phyloP scores from a whole-genome alignment of 805 yeast species.

The Zygosaccharomyces rouxii region DNA sequence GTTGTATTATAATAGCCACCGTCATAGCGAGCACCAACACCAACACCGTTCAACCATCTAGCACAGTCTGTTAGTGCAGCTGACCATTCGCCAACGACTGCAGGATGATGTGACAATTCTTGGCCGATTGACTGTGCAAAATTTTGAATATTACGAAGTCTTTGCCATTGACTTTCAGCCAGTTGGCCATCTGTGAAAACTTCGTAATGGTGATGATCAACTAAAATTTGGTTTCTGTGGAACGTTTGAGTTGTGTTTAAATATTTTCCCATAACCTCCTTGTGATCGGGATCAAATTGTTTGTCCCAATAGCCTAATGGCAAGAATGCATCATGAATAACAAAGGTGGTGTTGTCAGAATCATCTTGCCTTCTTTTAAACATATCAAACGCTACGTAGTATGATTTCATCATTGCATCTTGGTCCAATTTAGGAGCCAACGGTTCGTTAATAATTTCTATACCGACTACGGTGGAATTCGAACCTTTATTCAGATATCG shows the following conservation, averaged over 20 bases:
- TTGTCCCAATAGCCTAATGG: conserved; percentile 52
- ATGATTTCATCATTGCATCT: conserved; percentile 30
- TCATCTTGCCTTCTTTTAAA: conserved; percentile 23
- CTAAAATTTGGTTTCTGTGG: conserved; percentile 54
- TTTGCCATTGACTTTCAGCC: conserved; percentile 35
- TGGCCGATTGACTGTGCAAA: conserved; percentile 29
- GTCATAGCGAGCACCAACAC: conserved; percentile 60
- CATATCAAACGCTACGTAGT: conserved; percentile 33
- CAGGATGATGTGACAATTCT: conserved; percentile 41
- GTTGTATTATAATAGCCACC: conserved; percentile 39
- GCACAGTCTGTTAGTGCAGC: conserved; percentile 72
- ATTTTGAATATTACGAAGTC: conserved; percentile 28
- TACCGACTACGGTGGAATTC: conserved; percentile 57
- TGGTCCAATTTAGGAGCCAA: conserved; percentile 49
- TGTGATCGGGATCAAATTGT: conserved; percentile 36
- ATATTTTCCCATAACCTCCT: conserved; percentile 31
- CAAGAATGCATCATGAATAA: conserved; percentile 65
- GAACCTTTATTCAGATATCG: conserved; percentile 41
- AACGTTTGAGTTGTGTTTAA: conserved; percentile 38
- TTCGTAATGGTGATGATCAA: conserved; percentile 91
- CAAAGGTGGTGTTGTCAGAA: conserved; percentile 40
- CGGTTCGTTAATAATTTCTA: conserved; percentile 71
- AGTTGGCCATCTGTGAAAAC: conserved; percentile 69
- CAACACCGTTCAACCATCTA: conserved; percentile 64
- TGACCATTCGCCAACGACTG: conserved; percentile 66